phyloP scores from a whole-genome alignment of 2,329 filamentous ascomycete genomes.

The Plectosphaerella plurivora region DNA sequence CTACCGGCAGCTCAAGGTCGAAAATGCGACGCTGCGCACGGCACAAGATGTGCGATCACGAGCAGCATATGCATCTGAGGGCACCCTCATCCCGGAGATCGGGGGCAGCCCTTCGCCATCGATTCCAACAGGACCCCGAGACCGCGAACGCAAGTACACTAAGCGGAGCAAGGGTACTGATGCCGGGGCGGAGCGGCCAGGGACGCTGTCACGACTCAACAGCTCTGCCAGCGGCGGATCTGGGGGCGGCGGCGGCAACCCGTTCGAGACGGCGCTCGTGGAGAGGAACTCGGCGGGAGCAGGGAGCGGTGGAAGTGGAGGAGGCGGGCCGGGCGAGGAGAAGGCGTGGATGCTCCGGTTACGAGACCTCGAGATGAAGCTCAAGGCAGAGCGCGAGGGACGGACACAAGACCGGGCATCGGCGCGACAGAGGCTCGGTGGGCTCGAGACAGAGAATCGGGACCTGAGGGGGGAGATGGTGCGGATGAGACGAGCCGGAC shows the following conservation, averaged over 20 bases:
- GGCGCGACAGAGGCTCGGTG: conserved; percentile 73
- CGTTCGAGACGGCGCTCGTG: conserved; percentile 17
- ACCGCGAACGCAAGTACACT: conserved; percentile 19
- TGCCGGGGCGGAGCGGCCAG: conserved; percentile 9
- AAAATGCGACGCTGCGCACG: conserved; percentile 65
- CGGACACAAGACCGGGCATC: conserved; percentile 79
- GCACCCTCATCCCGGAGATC: conserved; percentile 27
- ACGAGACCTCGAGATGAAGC: conserved; percentile 78
- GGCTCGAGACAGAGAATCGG: conserved; percentile 69
- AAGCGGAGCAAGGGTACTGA: conserved; percentile 4
- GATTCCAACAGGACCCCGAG: conserved; percentile 50
- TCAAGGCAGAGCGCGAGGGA: conserved; percentile 87
- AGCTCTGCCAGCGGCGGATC: conserved; percentile 13
- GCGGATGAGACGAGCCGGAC: conserved; percentile 16
- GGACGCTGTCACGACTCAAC: conserved; percentile 24
- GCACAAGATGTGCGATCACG: conserved; percentile 54
- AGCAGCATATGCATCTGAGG: conserved; percentile 36
- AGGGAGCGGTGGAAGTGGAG: too few species aligned
- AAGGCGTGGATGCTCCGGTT: conserved; percentile 82
- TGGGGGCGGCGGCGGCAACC: conserved; percentile 7
- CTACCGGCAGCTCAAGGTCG: conserved; percentile 59
- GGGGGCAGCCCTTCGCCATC: conserved; percentile 48
- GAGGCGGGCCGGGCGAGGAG: conserved; percentile 37
- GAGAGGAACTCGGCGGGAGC: conserved; percentile 21
- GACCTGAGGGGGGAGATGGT: conserved; percentile 62